Evolutionary conservation across 257 asterid species (phyloP).

Genomic region (Nicotiana attenuata): DNA sequence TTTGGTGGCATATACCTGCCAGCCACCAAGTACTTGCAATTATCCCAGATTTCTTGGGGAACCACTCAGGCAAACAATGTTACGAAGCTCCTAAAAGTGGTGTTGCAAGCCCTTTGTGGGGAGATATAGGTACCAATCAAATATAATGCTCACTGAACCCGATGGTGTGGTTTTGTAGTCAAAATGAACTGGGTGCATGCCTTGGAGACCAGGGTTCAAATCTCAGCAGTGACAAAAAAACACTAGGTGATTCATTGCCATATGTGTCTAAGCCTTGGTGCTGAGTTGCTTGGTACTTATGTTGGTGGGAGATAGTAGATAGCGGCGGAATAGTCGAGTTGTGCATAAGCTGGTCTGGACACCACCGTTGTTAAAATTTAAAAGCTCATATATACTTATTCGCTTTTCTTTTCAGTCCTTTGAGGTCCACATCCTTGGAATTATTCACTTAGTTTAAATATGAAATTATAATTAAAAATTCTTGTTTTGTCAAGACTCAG

Average conservation of each 20-base stretch:
- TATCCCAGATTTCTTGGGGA: neutral
- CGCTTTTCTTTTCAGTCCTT: neutral
- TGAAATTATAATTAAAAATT: neutral
- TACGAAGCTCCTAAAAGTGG: neutral
- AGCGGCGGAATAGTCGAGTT: neutral
- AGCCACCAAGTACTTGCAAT: neutral
- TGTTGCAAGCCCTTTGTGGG: neutral
- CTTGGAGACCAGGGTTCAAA: neutral
- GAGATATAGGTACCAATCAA: neutral
- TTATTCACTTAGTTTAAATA: neutral
- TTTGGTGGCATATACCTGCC: neutral
- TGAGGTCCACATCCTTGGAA: neutral
- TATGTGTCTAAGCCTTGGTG: neutral
- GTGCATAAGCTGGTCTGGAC: neutral
- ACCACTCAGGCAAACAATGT: neutral
- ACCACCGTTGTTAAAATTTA: neutral
- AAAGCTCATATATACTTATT: neutral
- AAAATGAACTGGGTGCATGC: neutral
- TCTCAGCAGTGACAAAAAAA: neutral
- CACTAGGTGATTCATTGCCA: neutral
- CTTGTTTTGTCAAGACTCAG: neutral
- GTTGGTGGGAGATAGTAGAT: neutral
- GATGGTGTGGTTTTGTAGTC: neutral
- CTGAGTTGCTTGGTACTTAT: neutral
- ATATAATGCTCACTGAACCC: neutral